Evolutionary conservation across 2,329 filamentous ascomycete genomes (phyloP).

Genomic region (Epichloe coenophiala): DNA sequence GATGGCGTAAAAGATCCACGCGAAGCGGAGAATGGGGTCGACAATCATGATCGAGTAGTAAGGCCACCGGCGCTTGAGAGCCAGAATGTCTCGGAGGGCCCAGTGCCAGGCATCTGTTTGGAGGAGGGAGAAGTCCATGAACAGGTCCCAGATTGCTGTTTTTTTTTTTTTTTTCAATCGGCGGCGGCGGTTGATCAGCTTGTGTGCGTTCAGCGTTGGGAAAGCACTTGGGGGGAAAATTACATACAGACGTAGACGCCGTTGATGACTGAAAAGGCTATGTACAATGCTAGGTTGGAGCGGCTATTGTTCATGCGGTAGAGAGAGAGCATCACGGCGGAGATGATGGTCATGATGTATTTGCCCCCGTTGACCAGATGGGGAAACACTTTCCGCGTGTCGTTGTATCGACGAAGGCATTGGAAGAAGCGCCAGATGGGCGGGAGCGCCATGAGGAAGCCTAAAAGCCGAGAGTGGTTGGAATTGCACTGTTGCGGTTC

Average conservation of each 20-base stretch:
- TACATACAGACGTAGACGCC: conserved; percentile 59
- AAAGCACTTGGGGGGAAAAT: not conserved
- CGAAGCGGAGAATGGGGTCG: conserved; percentile 78
- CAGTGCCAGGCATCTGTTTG: conserved; percentile 57
- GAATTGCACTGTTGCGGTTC: conserved; percentile 72
- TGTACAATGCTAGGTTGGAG: conserved; percentile 55
- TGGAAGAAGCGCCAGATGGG: conserved; percentile 85
- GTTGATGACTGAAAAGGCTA: conserved; percentile 70
- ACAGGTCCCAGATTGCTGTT: conserved; percentile 74
- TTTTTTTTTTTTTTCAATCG: too few relatives aligned
- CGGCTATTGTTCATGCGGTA: conserved; percentile 59
- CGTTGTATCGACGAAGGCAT: conserved; percentile 76
- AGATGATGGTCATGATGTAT: conserved; percentile 72
- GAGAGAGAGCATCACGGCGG: conserved; percentile 64
- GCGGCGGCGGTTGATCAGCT: not conserved
- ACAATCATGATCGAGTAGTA: conserved; percentile 79
- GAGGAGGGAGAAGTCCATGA: conserved; percentile 92
- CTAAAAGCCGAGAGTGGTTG: conserved; percentile 65
- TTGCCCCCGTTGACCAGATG: conserved; percentile 89
- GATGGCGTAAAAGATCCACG: conserved; percentile 89
- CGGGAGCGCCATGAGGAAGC: conserved; percentile 73
- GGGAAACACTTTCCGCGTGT: conserved; percentile 78
- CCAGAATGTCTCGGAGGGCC: conserved; percentile 63
- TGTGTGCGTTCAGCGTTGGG: not conserved
- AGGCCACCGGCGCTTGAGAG: conserved; percentile 63